These are phyloP conservation scores for Ogataea allantospora DNA, from an alignment of 805 yeast species.

Conservation along the genomic window DNA sequence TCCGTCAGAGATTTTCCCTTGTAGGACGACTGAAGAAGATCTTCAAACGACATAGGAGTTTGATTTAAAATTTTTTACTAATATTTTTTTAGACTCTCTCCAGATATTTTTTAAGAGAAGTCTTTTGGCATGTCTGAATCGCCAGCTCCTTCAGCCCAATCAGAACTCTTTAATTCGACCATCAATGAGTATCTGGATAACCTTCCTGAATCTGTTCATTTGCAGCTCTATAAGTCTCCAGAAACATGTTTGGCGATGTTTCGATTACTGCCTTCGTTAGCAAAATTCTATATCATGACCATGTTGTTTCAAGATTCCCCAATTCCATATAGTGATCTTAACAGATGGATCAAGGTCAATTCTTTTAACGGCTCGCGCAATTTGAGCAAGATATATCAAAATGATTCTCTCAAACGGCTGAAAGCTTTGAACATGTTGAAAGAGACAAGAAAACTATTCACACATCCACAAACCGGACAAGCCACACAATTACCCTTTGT, in stretches of 20 bases:
- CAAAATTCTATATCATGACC: constrained; percentile 84
- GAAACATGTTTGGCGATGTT: constrained; percentile 95
- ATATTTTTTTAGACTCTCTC: constrained; percentile 1
- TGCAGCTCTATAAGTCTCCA: constrained; percentile 79
- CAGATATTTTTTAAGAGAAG: constrained; percentile 1
- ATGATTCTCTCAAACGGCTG: constrained; percentile 77
- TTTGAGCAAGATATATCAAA: constrained; percentile 48
- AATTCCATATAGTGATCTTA: constrained; percentile 63
- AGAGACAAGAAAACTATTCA: constrained; percentile 41
- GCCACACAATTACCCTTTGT: constrained; percentile 32
- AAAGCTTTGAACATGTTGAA: constrained; percentile 72
- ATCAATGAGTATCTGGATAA: constrained; percentile 89
- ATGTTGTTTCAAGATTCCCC: constrained; percentile 81
- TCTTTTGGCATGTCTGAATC: constrained; percentile 9
- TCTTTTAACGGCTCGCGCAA: constrained; percentile 20
- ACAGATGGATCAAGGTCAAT: constrained; percentile 62
- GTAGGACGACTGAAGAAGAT: constrained; percentile 74
- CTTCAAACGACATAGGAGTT: constrained; percentile 29
- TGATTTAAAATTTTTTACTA: constrained; percentile 2
- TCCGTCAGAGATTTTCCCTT: constrained; percentile 87
- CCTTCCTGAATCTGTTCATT: constrained; percentile 82
- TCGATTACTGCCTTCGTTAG: constrained; percentile 82
- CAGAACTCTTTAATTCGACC: constrained; percentile 55
- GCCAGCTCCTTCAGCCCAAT: constrained; percentile 11
- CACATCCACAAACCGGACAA: constrained; percentile 36